Evolutionary conservation across 306 rosid genomes (phyloP).

Genomic region (Vigna reflexopilosa): DNA sequence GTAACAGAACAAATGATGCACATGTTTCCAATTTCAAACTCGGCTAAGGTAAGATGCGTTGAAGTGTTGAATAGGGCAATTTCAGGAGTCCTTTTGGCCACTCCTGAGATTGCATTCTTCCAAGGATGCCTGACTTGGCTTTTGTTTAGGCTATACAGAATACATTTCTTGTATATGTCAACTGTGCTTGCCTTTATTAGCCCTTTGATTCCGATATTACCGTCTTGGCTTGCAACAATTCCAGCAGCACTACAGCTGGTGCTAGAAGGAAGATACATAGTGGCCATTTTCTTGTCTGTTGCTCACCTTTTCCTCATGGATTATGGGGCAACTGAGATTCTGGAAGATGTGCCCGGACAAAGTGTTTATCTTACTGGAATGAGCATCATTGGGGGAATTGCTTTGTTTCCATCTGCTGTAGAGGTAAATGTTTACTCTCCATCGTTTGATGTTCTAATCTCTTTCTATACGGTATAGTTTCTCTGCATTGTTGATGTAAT

Average conservation of each 20-base stretch:
- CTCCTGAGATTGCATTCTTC: conserved; percentile 80
- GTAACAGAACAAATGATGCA: conserved; percentile 79
- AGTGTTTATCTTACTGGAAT: conserved; percentile 82
- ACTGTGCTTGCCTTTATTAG: conserved; percentile 74
- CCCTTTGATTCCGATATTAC: conserved; percentile 74
- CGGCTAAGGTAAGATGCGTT: conserved; percentile 69
- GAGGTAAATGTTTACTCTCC: conserved; percentile 59
- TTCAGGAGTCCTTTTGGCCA: conserved; percentile 83
- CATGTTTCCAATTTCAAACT: conserved; percentile 73
- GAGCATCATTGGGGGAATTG: conserved; percentile 90
- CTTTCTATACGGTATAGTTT: not conserved
- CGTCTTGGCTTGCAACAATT: conserved; percentile 73
- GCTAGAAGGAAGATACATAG: conserved; percentile 75
- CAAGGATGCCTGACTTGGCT: conserved; percentile 96
- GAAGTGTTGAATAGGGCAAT: conserved; percentile 82
- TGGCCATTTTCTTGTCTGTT: conserved; percentile 57
- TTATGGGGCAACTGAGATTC: conserved; percentile 71
- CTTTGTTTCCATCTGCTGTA: conserved; percentile 79
- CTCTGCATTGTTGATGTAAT: no score
- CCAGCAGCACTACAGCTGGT: conserved; percentile 75
- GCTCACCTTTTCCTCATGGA: conserved; percentile 77
- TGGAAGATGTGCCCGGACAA: conserved; percentile 78
- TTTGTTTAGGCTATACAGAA: conserved; percentile 64
- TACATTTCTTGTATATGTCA: conserved; percentile 85
- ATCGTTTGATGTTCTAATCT: conserved; percentile 15